Conservation (phyloP, 305 asterid species). For the Fraxinus paxiana region DNA sequence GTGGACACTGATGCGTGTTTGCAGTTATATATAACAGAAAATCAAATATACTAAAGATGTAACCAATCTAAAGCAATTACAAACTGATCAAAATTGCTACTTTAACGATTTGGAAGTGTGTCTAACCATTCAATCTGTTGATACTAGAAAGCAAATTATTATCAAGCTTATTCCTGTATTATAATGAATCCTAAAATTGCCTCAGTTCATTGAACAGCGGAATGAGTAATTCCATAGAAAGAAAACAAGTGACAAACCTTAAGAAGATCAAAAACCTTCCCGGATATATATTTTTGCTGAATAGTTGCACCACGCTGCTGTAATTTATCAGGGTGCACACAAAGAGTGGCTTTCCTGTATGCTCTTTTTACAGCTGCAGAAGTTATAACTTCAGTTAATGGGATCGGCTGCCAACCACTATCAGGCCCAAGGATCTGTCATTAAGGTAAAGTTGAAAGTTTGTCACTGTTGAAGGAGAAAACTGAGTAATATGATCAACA, state of each 20-base stretch:
- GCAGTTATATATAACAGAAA: not conserved
- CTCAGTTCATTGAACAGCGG: not conserved
- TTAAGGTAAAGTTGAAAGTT: slow-evolving; percentile 1
- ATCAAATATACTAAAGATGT: not conserved
- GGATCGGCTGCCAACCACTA: slow-evolving; percentile 91
- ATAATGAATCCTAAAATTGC: slow-evolving; percentile 7
- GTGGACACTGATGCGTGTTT: not conserved
- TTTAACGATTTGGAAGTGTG: not conserved
- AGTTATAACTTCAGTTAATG: slow-evolving; percentile 78
- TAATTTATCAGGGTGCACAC: slow-evolving; percentile 93
- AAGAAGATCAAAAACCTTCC: slow-evolving; percentile 91
- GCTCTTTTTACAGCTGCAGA: slow-evolving; percentile 78
- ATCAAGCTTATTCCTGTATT: not conserved
- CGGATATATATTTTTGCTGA: slow-evolving; percentile 83
- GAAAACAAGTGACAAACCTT: slow-evolving; percentile 51
- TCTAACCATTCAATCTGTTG: not conserved
- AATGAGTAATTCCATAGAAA: slow-evolving; percentile 6
- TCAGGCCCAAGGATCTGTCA: slow-evolving; percentile 90
- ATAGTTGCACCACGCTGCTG: slow-evolving; percentile 91
- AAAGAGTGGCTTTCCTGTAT: slow-evolving; percentile 87
- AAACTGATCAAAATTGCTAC: not conserved
- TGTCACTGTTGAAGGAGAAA: not conserved
- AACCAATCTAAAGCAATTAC: not conserved
- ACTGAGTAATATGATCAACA: not conserved
- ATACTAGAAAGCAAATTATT: not conserved